Conservation (phyloP, 2,329 filamentous ascomycete species). For the Coniochaeta prunicola region DNA sequence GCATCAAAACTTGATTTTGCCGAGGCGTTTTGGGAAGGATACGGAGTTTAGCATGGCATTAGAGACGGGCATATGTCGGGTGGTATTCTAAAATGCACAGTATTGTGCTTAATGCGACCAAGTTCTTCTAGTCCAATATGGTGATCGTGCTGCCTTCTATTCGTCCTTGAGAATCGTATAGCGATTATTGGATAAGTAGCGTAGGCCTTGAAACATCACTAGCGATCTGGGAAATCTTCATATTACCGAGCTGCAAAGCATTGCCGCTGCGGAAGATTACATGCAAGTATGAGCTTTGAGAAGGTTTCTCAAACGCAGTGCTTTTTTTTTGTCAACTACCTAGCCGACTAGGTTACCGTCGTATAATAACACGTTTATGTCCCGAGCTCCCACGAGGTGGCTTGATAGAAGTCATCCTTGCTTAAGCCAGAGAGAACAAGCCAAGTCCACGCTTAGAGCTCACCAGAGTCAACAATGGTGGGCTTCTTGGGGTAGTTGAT, state of each 20-base stretch:
- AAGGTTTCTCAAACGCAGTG: background rate
- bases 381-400: background rate
- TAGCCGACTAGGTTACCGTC: background rate
- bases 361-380: background rate
- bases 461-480: conserved; percentile 49
- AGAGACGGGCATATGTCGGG: background rate
- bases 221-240: no score
- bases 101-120: no score
- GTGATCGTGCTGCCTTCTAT: no score
- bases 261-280: background rate
- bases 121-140: no score
- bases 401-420: background rate
- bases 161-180: no score
- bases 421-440: background rate
- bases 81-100: background rate
- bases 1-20: background rate
- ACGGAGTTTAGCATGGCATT: background rate
- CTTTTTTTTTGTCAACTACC: conserved; percentile 2
- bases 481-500: conserved; percentile 51
- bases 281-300: background rate
- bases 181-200: no score
- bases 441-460: conserved; percentile 28
- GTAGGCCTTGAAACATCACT: no score
- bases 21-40: background rate
- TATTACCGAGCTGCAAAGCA: no score